phyloP scores from a whole-genome alignment of 495 filamentous ascomycete species.

The Hapsidospora chrysogenum region DNA sequence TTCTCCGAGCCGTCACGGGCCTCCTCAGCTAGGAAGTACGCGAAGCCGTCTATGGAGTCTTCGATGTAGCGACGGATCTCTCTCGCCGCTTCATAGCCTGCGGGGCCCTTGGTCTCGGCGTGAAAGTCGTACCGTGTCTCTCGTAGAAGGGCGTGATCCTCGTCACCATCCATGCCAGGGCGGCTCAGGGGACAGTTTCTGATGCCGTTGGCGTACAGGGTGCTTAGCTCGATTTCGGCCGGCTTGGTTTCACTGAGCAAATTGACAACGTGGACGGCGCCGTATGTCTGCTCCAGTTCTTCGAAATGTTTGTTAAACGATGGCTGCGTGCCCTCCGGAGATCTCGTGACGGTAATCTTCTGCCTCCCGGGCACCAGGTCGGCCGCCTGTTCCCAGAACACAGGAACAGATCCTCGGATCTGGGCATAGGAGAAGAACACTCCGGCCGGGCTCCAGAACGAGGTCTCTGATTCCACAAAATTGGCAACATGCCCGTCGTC shows the following conservation, averaged over 20 bases:
- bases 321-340: conserved; percentile 78
- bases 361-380: conserved; percentile 85
- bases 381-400: conserved; percentile 92
- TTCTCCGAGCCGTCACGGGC: conserved; percentile 24
- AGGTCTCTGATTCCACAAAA: conserved; percentile 51
- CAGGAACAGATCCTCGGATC: conserved; percentile 76
- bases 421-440: conserved; percentile 89
- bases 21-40: conserved; percentile 74
- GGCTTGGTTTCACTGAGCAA: conserved; percentile 75
- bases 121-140: conserved; percentile 89
- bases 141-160: conserved; percentile 53
- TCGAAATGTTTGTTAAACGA: conserved; percentile 94
- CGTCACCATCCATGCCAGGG: conserved; percentile 20
- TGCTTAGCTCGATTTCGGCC: conserved; percentile 66
- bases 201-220: conserved; percentile 62
- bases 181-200: conserved; percentile 47
- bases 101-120: conserved; percentile 74
- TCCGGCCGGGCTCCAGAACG: conserved; percentile 55
- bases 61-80: conserved; percentile 59
- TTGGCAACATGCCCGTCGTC: conserved; percentile 96
- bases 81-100: conserved; percentile 76
- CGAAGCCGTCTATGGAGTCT: conserved; percentile 67
- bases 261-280: conserved; percentile 80
- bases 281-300: conserved; percentile 64
- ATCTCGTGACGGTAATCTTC: conserved; percentile 82